A percentile compares a stretch with the other conserved stretches of the same genome.
Evolutionary conservation across 2,329 filamentous ascomycete genomes (phyloP).

Genomic region (Curvularia sp.): DNA sequence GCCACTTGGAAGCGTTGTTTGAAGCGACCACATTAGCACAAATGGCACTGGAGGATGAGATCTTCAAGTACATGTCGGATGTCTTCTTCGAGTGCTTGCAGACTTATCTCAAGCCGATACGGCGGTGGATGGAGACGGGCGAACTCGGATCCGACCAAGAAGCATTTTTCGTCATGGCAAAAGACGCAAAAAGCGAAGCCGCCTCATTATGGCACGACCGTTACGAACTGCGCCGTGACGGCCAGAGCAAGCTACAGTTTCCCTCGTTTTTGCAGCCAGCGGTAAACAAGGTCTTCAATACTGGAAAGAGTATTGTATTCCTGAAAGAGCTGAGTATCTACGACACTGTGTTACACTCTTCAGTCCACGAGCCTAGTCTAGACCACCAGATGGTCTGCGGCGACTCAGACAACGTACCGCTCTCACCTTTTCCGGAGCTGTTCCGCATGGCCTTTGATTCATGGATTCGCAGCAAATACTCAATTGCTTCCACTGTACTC

Average conservation of each 20-base stretch:
- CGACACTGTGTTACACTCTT: slow-evolving; percentile 27
- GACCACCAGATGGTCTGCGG: slow-evolving; percentile 66
- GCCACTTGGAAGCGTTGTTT: slow-evolving; percentile 80
- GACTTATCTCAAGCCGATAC: slow-evolving; percentile 81
- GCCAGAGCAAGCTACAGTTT: slow-evolving; percentile 68
- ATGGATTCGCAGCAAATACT: slow-evolving; percentile 81
- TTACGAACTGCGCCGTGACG: slow-evolving; percentile 70
- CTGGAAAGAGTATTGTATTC: slow-evolving; percentile 87
- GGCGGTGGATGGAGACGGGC: slow-evolving; percentile 84
- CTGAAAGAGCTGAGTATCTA: slow-evolving; percentile 73
- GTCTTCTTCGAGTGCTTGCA: slow-evolving; percentile 84
- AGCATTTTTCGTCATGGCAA: slow-evolving; percentile 76
- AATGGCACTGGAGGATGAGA: slow-evolving; percentile 67
- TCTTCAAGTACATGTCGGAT: slow-evolving; percentile 69
- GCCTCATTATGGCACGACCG: slow-evolving; percentile 78
- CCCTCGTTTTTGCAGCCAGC: slow-evolving; percentile 77
- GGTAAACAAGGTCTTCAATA: slow-evolving; percentile 77
- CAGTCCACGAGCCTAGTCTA: slow-evolving; percentile 50
- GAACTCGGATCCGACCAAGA: slow-evolving; percentile 70
- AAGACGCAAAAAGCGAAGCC: slow-evolving; percentile 63
- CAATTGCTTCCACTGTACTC: slow-evolving; percentile 71
- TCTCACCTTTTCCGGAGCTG: slow-evolving; percentile 76
- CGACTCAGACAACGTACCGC: slow-evolving; percentile 47
- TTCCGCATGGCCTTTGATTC: slow-evolving; percentile 73
- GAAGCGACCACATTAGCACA: slow-evolving; percentile 74